These are phyloP conservation scores for Kluyveromyces wickerhamii DNA, from an alignment of 805 yeast species.

Conservation along the genomic window DNA sequence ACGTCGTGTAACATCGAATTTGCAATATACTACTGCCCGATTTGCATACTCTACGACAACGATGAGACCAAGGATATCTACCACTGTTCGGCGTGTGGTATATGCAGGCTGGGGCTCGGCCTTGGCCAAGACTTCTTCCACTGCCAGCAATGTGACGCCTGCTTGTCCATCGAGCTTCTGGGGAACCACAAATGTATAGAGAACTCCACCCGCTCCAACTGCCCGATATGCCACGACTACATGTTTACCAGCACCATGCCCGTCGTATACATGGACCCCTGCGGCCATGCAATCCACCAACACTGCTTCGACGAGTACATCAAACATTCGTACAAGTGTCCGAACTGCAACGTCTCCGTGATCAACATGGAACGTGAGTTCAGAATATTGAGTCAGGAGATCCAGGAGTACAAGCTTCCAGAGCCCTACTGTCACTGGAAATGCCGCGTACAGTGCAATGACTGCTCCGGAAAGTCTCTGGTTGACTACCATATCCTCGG, in stretches of 20 bases:
- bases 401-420: constrained; percentile 67
- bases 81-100: constrained; percentile 90
- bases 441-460: constrained; percentile 72
- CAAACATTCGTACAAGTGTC: constrained; percentile 84
- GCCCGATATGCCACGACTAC: constrained; percentile 89
- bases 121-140: constrained; percentile 85
- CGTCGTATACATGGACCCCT: constrained; percentile 78
- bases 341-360: constrained; percentile 78
- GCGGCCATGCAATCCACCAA: constrained; percentile 94
- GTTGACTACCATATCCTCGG: constrained; percentile 79
- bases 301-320: constrained; percentile 73
- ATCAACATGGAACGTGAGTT: constrained; percentile 85
- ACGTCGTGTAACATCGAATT: constrained; percentile 56
- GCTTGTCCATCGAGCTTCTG: constrained; percentile 71
- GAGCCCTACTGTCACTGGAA: constrained; percentile 71
- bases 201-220: constrained; percentile 80
- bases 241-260: constrained; percentile 75
- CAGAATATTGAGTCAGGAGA: constrained; percentile 78
- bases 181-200: constrained; percentile 78
- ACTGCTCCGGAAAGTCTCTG: constrained; percentile 76
- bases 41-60: constrained; percentile 77
- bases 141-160: constrained; percentile 82
- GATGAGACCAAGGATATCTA: constrained; percentile 75
- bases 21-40: constrained; percentile 69
- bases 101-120: constrained; percentile 85